Evolutionary conservation across 2,329 filamentous ascomycete species (phyloP), one percentile per base, ranked within the genome.

Genomic region (Penicillium sp.): DNA sequence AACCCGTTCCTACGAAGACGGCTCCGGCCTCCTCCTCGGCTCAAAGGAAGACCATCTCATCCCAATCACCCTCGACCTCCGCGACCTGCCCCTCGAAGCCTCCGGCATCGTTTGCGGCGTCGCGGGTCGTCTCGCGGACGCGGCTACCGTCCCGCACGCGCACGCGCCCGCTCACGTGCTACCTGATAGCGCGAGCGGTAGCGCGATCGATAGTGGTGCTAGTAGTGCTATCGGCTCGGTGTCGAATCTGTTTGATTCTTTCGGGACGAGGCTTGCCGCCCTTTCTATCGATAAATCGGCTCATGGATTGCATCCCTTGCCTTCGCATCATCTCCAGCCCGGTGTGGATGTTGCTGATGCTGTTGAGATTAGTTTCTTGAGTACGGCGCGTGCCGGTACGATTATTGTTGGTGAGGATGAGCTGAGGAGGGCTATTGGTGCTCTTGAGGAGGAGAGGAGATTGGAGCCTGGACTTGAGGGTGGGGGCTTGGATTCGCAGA

Each of bases 51-150:
- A 83, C 57, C 81, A 81, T 51, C 76, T 90, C 31, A 81, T 94
- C 2, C 89, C 93, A 1, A 93, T 98, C 59, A 91, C 89, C 51
- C 77, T 98, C 3, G 88, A 97, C 61, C 77, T 98, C 24, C 82
- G 81, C 19, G 82, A 81, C 37, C 73, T 97, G 35, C 87, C 91
- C 0, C 77, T 91, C 37, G 88, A 95, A 67, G 89, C 88, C 7
- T 95, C 90, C 0, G 91, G 91, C 21, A 96, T 98, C 51, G 88
- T 98, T 3, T 96, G 90, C 59, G 91, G 93, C 26, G 88, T 98
- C 2, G 90, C 91, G 0, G 88, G 89, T 24, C 79, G 83, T 48
- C 75, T 97, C 26, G 85, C 89, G 1, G 81, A 86, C 43, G 86
- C 87, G 40, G 83, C 88, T 67, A 70, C 52, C 65, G 56, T 17